Percentiles rank a stretch among this genome's conserved stretches.
These are phyloP conservation scores for Ensete glaucum DNA, from an alignment of 176 grass and related monocot species.

Conservation along the genomic window DNA sequence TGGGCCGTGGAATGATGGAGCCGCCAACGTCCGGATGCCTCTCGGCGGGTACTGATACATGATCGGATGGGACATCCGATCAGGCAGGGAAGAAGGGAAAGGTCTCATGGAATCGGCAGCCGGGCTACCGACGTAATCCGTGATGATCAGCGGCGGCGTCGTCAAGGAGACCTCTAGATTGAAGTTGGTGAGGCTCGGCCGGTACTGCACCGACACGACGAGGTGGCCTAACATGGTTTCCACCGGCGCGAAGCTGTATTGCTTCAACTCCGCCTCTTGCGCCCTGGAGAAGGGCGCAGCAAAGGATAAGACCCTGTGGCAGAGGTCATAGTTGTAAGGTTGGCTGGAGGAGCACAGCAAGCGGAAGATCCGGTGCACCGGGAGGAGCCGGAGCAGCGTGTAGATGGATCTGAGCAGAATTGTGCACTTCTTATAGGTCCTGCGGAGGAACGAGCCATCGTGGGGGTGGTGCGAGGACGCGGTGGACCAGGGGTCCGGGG, in stretches of 20 bases:
- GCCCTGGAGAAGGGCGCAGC: conserved; percentile 59
- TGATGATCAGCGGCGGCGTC: conserved; percentile 49
- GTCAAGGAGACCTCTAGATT: conserved; percentile 68
- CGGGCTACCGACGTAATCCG: conserved; percentile 68
- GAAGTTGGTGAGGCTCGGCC: conserved; percentile 50
- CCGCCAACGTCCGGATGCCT: not conserved
- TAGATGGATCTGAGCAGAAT: conserved; percentile 70
- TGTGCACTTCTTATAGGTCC: conserved; percentile 34
- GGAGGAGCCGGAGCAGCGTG: conserved; percentile 52
- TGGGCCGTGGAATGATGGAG: conserved; percentile 24
- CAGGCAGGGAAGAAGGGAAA: conserved; percentile 64
- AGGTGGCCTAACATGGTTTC: conserved; percentile 71
- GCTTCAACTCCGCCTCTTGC: conserved; percentile 47
- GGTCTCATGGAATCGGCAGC: conserved; percentile 52
- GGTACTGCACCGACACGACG: conserved; percentile 66
- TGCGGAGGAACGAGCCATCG: not conserved
- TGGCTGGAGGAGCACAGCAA: conserved; percentile 56
- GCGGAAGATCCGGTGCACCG: conserved; percentile 61
- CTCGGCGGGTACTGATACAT: conserved; percentile 8
- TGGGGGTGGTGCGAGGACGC: not conserved
- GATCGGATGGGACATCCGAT: conserved; percentile 15
- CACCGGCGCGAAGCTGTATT: conserved; percentile 46
- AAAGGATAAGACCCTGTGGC: conserved; percentile 50
- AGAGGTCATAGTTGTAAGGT: conserved; percentile 85
- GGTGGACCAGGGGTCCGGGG: not conserved